A percentile compares a stretch with the other conserved stretches of the same genome.
Conservation (phyloP, 2,329 filamentous ascomycete genomes). For the Fonsecaea monophora region DNA sequence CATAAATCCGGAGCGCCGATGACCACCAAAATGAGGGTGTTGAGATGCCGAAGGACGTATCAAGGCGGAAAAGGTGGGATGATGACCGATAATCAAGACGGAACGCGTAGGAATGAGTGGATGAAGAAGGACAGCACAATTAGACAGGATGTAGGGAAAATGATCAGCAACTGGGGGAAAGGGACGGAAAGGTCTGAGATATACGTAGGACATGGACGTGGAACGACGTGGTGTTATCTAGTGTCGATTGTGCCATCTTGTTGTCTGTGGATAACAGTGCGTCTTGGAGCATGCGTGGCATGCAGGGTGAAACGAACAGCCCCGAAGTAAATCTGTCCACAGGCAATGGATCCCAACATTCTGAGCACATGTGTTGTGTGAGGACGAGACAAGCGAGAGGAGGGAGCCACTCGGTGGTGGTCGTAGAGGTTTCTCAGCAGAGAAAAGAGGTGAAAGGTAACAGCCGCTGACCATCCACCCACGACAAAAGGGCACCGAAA, state of each 20-base stretch:
- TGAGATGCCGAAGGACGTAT: background rate
- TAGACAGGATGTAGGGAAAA: constrained; percentile 10
- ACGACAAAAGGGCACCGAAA: background rate
- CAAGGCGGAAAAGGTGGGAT: background rate
- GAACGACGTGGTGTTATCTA: background rate
- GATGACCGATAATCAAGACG: background rate
- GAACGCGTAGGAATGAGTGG: background rate
- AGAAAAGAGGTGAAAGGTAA: constrained; percentile 2
- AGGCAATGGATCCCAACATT: constrained; percentile 6
- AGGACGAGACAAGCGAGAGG: constrained; percentile 6
- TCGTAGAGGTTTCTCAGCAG: constrained; percentile 3
- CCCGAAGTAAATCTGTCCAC: background rate
- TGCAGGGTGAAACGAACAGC: constrained; percentile 9
- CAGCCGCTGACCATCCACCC: background rate
- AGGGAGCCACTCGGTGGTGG: constrained; percentile 2
- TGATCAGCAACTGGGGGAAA: constrained; percentile 11
- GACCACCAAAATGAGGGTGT: constrained; percentile 1
- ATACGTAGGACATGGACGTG: constrained; percentile 6
- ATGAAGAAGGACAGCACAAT: constrained; percentile 4
- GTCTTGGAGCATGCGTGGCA: background rate
- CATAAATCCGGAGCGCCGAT: constrained; percentile 9
- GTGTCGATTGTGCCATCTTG: background rate
- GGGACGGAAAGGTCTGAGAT: constrained; percentile 4
- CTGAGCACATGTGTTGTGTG: constrained; percentile 7
- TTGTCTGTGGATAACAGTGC: constrained; percentile 3